Evolutionary conservation across 1,284 basidiomycete genomes (phyloP), one percentile per base, ranked within the genome.

Genomic region (Papiliotrema fonsecae): DNA sequence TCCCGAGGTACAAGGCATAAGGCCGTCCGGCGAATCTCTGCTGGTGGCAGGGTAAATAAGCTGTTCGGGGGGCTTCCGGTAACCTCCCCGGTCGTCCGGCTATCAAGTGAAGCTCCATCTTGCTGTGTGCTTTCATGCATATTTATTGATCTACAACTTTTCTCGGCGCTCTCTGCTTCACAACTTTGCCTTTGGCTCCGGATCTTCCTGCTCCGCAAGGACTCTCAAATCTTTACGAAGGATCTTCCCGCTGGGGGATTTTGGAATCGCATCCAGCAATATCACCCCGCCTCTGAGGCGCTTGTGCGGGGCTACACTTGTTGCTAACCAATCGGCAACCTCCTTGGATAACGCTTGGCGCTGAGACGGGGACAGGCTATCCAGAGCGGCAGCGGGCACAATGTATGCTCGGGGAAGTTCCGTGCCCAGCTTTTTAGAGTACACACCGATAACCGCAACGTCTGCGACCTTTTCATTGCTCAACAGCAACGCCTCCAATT

Each of bases 371-470:
- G n/a, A n/a, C n/a, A n/a, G n/a, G n/a, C n/a, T n/a, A 6, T 28
- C 10, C n/a, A 31, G 3, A 56, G 72, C 37, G 16, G 50, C 56
- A 24, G 52, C 56, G 4, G 65, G 81, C 1, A 86, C 85, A 40
- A 88, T 73, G 55, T 88, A 88, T 9, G 84, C 86, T 55, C 85
- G 79, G 10, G 87, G 88, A 16, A 88, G 76, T 65, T 90, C 87
- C 2, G 87, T 87, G 1, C 81, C 84, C 58, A 86, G 78, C 45
- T 76, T 76, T 1, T 74, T 71, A 50, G 77, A 79, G 2, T 82
- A 74, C 0, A 88, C 72, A 1, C 85, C 85, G 47, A 89, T 82
- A 3, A 89, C 85, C 5, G 81, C 87, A 0, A 78, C 77, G 58
- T 90, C 87, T 2, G 80, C 81, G 1, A 88, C 76, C 1, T 84